Conservation (phyloP, 352 stramenopile genomes). For the Phytopythium mirpurense region DNA sequence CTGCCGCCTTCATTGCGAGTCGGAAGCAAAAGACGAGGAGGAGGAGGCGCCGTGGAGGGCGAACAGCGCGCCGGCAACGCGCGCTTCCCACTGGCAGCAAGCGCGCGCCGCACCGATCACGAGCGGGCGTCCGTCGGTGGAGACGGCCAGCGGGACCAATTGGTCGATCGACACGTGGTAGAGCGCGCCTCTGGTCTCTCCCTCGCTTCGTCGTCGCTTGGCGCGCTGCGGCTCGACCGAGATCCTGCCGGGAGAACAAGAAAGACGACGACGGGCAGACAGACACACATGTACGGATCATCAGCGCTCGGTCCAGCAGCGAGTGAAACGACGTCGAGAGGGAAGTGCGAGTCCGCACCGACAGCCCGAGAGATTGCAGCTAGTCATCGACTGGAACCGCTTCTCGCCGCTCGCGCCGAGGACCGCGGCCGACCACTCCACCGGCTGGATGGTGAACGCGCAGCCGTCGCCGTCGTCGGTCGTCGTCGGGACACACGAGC, state of each 20-base stretch:
- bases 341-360: no score
- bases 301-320: background rate
- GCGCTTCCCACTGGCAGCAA: slow-evolving; percentile 1
- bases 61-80: background rate
- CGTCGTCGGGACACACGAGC: background rate
- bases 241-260: background rate
- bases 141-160: background rate
- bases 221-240: background rate
- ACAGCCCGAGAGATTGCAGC: background rate
- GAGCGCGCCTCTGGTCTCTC: background rate
- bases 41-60: background rate
- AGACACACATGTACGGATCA: no score
- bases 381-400: background rate
- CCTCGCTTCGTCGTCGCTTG: background rate
- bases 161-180: background rate
- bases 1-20: background rate
- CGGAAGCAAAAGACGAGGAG: background rate
- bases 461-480: background rate
- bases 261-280: background rate
- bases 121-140: background rate
- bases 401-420: background rate
- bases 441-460: background rate
- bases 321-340: no score
- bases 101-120: background rate
- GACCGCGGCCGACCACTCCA: background rate